Conservation (phyloP, 805 yeast species). For the Saccharomyces jurei region DNA sequence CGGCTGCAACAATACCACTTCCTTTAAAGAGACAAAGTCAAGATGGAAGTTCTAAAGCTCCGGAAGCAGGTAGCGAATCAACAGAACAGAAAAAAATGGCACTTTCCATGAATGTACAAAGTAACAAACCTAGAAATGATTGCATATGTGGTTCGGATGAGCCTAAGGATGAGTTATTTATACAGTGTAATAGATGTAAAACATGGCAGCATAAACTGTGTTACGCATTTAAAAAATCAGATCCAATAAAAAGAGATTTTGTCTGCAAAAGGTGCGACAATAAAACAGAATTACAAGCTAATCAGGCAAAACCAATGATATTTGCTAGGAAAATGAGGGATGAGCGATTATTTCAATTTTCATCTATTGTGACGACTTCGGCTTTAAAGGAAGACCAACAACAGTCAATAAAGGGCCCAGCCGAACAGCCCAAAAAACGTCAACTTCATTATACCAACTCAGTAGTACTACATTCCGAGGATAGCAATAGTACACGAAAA, state of each 20-base stretch:
- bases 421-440: background rate
- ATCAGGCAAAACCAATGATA: background rate
- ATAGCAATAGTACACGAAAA: background rate
- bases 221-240: slow-evolving; percentile 54
- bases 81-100: background rate
- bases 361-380: background rate
- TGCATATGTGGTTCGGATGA: slow-evolving; percentile 83
- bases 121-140: slow-evolving; percentile 30
- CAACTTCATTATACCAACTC: background rate
- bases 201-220: slow-evolving; percentile 94
- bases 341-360: background rate
- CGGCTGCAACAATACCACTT: slow-evolving; percentile 70
- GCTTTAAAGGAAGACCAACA: background rate
- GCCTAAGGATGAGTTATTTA: slow-evolving; percentile 79
- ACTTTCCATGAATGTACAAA: background rate
- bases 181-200: slow-evolving; percentile 87
- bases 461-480: background rate
- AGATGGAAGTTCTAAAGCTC: slow-evolving; percentile 1
- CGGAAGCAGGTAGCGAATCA: background rate
- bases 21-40: slow-evolving; percentile 33
- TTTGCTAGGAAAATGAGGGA: background rate
- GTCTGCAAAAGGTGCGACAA: background rate
- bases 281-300: background rate
- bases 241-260: background rate
- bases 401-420: background rate